Conservation (phyloP, 495 filamentous ascomycete genomes). For the Xylaria intraflava region DNA sequence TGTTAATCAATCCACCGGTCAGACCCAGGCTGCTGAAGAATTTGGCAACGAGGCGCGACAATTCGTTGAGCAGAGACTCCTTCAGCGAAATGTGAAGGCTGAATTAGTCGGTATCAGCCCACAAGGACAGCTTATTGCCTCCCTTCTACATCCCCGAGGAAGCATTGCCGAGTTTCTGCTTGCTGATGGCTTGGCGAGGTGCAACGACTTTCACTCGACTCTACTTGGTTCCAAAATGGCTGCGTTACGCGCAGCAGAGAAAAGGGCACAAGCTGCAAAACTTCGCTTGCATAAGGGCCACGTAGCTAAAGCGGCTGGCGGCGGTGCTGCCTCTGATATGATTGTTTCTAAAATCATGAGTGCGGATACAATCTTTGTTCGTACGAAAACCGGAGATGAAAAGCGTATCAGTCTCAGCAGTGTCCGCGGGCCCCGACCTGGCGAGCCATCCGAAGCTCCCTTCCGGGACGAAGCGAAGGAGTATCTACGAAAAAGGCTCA, state of each 20-base stretch:
- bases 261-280: slow-evolving; percentile 66
- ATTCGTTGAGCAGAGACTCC: slow-evolving; percentile 76
- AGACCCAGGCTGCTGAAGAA: slow-evolving; percentile 77
- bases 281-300: slow-evolving; percentile 72
- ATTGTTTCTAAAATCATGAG: slow-evolving; percentile 77
- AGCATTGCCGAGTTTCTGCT: slow-evolving; percentile 87
- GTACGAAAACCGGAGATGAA: slow-evolving; percentile 75
- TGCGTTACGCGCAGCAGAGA: slow-evolving; percentile 77
- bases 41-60: slow-evolving; percentile 77
- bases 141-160: slow-evolving; percentile 77
- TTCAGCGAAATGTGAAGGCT: slow-evolving; percentile 79
- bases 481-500: slow-evolving; percentile 84
- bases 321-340: slow-evolving; percentile 61
- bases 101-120: slow-evolving; percentile 79
- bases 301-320: slow-evolving; percentile 53
- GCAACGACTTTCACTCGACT: slow-evolving; percentile 88
- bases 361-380: slow-evolving; percentile 81
- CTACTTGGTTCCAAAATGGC: slow-evolving; percentile 84
- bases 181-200: slow-evolving; percentile 80
- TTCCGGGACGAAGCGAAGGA: slow-evolving; percentile 93
- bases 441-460: slow-evolving; percentile 57
- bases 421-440: slow-evolving; percentile 74
- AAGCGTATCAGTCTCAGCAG: slow-evolving; percentile 90
- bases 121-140: slow-evolving; percentile 74
- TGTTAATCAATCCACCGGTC: slow-evolving; percentile 63